Conservation (phyloP, 331 rosid species). For the Quercus tomentella region DNA sequence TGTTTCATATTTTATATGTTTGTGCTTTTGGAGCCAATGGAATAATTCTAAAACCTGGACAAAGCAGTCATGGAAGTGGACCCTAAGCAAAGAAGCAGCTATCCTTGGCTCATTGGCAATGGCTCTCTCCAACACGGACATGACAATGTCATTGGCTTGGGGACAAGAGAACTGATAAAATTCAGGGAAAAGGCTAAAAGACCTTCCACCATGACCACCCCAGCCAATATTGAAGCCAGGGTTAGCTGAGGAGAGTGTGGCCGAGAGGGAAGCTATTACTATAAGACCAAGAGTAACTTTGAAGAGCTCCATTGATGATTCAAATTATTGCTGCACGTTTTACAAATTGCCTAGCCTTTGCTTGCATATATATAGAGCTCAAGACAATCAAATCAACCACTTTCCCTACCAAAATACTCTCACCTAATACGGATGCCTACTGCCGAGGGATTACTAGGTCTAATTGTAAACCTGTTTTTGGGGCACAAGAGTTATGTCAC, state of each 20-base stretch:
- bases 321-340: not conserved
- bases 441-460: slow-evolving; percentile 36
- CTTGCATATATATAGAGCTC: slow-evolving; percentile 18
- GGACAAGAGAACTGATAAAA: slow-evolving; percentile 78
- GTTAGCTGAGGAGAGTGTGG: slow-evolving; percentile 38
- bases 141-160: slow-evolving; percentile 70
- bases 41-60: slow-evolving; percentile 44
- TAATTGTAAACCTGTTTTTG: not conserved
- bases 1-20: no score
- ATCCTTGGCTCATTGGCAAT: slow-evolving; percentile 49
- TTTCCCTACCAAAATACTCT: slow-evolving; percentile 43
- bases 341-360: slow-evolving; percentile 6
- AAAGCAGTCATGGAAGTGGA: slow-evolving; percentile 84
- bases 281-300: slow-evolving; percentile 17
- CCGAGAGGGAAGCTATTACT: slow-evolving; percentile 22
- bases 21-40: not conserved
- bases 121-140: slow-evolving; percentile 70
- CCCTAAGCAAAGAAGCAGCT: slow-evolving; percentile 82
- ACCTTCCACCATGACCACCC: slow-evolving; percentile 43
- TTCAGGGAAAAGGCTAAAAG: slow-evolving; percentile 53
- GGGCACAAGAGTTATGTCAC: no score
- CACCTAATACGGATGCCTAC: slow-evolving; percentile 20
- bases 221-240: slow-evolving; percentile 60
- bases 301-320: slow-evolving; percentile 34
- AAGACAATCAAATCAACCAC: slow-evolving; percentile 35